Evolutionary conservation across 139 green algal genomes (phyloP).

Genomic region (Micromonas pusilla): DNA sequence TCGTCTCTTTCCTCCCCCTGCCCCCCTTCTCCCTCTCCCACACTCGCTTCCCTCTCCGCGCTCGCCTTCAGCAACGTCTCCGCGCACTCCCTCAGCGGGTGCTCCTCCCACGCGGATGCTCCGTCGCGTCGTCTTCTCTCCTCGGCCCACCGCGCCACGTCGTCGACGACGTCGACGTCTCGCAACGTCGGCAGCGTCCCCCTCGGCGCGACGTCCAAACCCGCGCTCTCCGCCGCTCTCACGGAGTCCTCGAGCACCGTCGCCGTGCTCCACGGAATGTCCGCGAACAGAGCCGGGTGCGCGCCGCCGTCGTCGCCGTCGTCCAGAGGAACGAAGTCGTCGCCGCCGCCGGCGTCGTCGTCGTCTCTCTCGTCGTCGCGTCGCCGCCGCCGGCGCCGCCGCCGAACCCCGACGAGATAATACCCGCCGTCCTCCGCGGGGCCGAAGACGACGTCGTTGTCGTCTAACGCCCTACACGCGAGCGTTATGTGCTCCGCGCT

Average conservation of each 20-base stretch:
- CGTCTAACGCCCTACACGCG: not conserved
- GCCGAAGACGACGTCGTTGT: conserved; percentile 4
- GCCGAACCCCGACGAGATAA: not conserved
- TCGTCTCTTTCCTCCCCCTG: too few relatives aligned
- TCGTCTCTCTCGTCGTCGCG: not conserved
- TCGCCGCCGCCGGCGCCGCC: not conserved
- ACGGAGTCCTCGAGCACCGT: not conserved
- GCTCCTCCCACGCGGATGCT: too few relatives aligned
- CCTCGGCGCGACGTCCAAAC: not conserved
- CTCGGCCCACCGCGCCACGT: not conserved
- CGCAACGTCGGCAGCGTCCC: not conserved
- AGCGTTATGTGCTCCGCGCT: not conserved
- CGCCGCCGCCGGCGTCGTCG: not conserved
- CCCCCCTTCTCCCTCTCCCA: too few relatives aligned
- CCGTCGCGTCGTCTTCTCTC: too few relatives aligned
- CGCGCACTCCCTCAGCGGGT: too few relatives aligned
- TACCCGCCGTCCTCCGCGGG: not conserved
- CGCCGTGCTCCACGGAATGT: not conserved
- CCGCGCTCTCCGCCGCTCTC: not conserved
- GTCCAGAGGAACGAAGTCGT: not conserved
- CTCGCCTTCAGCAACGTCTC: too few relatives aligned
- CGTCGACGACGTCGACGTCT: not conserved
- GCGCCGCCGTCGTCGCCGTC: not conserved
- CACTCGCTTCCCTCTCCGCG: too few relatives aligned
- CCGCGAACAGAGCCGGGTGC: not conserved